A percentile compares a stretch with the other conserved stretches of the same genome.
These are phyloP conservation scores for Aspergillus ochraceoroseus DNA, from an alignment of 2,329 filamentous ascomycete genomes.

Conservation along the genomic window DNA sequence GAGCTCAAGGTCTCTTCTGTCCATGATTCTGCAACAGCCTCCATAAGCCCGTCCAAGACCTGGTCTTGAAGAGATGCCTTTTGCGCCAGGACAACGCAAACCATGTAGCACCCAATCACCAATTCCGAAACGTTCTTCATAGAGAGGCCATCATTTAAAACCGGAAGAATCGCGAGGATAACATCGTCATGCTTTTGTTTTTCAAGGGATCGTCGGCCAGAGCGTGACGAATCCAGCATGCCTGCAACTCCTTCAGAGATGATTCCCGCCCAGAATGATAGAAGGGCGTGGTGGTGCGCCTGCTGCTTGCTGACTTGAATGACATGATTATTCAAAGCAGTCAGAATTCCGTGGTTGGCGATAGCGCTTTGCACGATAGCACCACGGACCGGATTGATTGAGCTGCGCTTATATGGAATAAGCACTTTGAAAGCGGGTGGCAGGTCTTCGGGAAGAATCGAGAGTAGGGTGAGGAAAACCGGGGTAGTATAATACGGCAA, in stretches of 20 bases:
- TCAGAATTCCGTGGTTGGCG: conserved; percentile 70
- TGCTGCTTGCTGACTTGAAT: conserved; percentile 66
- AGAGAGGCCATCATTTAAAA: conserved; percentile 71
- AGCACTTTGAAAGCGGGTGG: conserved; percentile 77
- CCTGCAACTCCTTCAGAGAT: conserved; percentile 79
- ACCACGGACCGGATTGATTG: conserved; percentile 70
- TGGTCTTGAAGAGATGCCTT: conserved; percentile 75
- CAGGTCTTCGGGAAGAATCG: conserved; percentile 71
- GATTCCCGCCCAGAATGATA: conserved; percentile 88
- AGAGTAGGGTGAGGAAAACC: conserved; percentile 78
- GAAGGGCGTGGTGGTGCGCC: conserved; percentile 69
- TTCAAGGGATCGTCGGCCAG: conserved; percentile 70
- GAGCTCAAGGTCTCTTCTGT: conserved; percentile 65
- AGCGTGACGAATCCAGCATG: conserved; percentile 71
- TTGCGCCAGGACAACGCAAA: conserved; percentile 75
- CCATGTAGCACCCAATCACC: conserved; percentile 85
- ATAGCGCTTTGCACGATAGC: conserved; percentile 78
- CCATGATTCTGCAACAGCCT: conserved; percentile 75
- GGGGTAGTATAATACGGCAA: conserved; percentile 86
- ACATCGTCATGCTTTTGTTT: conserved; percentile 73
- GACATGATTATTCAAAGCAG: conserved; percentile 71
- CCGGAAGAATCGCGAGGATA: conserved; percentile 62
- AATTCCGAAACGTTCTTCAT: conserved; percentile 72
- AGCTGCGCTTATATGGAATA: conserved; percentile 74
- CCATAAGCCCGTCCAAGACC: conserved; percentile 82